These are phyloP conservation scores for Termitomyces sp. DNA, from an alignment of 768 basidiomycete species.

Conservation along the genomic window DNA sequence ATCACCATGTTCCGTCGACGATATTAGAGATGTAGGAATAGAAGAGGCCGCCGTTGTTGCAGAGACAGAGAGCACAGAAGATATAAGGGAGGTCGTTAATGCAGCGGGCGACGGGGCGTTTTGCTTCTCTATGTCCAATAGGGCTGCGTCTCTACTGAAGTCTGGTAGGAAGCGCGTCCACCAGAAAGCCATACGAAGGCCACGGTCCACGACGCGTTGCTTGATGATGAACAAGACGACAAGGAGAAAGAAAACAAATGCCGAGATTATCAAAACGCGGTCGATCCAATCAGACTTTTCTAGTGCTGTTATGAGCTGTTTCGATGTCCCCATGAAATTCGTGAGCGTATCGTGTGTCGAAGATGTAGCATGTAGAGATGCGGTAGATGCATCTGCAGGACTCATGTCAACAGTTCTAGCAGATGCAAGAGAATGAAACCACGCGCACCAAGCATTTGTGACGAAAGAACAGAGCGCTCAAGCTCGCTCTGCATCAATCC, in stretches of 20 bases:
- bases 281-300: conserved; percentile 93
- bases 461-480: conserved; percentile 80
- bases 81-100: background rate
- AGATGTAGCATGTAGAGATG: conserved; percentile 71
- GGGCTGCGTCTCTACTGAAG: conserved; percentile 32
- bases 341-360: conserved; percentile 73
- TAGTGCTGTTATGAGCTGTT: conserved; percentile 80
- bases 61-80: conserved; percentile 1
- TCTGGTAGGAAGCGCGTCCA: conserved; percentile 78
- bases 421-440: background rate
- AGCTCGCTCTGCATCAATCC: conserved; percentile 89
- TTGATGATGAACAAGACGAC: conserved; percentile 87
- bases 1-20: background rate
- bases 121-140: conserved; percentile 34
- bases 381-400: conserved; percentile 70
- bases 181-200: conserved; percentile 79
- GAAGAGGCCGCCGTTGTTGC: background rate
- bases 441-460: conserved; percentile 75
- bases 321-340: conserved; percentile 71
- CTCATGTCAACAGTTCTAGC: background rate
- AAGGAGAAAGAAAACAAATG: conserved; percentile 78
- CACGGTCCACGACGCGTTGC: conserved; percentile 78
- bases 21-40: background rate
- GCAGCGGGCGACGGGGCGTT: background rate
- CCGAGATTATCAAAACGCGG: conserved; percentile 78